Percentiles rank a stretch among this genome's conserved stretches.
Conservation (phyloP, 2,329 filamentous ascomycete species). For the Plenodomus tracheiphilus region DNA sequence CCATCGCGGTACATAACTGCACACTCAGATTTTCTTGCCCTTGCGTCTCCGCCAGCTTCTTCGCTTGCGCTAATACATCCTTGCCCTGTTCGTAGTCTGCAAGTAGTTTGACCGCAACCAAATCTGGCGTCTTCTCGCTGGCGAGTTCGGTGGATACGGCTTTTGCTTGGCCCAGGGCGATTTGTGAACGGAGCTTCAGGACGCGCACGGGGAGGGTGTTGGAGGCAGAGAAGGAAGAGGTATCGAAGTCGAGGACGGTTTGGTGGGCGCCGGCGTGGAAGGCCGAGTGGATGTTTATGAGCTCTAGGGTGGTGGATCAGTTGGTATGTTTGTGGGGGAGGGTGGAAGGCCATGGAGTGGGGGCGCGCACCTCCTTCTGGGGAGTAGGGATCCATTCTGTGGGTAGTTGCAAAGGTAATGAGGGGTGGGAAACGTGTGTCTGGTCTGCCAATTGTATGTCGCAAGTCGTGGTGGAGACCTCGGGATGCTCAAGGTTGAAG, state of each 20-base stretch:
- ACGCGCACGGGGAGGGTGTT: conserved; percentile 78
- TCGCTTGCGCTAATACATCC: conserved; percentile 59
- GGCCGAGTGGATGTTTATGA: conserved; percentile 68
- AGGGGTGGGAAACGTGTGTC: background rate
- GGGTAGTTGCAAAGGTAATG: background rate
- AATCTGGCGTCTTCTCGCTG: conserved; percentile 67
- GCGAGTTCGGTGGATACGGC: conserved; percentile 71
- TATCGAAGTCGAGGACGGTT: conserved; percentile 83
- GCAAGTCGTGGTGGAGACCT: conserved; percentile 14
- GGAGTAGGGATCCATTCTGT: conserved; percentile 61
- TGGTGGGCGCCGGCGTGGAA: conserved; percentile 82
- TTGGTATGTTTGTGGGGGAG: conserved; percentile 1
- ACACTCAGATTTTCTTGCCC: conserved; percentile 74
- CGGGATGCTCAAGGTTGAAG: conserved; percentile 21
- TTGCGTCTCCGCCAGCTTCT: conserved; percentile 68
- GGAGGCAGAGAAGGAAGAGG: conserved; percentile 73
- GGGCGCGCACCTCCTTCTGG: conserved; percentile 60
- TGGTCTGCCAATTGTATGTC: no score
- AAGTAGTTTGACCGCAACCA: conserved; percentile 75
- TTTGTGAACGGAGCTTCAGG: conserved; percentile 77
- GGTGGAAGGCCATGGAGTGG: conserved; percentile 3
- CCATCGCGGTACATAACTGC: conserved; percentile 78
- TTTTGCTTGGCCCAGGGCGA: conserved; percentile 78
- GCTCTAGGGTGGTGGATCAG: conserved; percentile 51
- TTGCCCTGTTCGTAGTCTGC: conserved; percentile 62